phyloP scores from a whole-genome alignment of 371 early-diverging fungal genomes.

The Chytridiales sp. region DNA sequence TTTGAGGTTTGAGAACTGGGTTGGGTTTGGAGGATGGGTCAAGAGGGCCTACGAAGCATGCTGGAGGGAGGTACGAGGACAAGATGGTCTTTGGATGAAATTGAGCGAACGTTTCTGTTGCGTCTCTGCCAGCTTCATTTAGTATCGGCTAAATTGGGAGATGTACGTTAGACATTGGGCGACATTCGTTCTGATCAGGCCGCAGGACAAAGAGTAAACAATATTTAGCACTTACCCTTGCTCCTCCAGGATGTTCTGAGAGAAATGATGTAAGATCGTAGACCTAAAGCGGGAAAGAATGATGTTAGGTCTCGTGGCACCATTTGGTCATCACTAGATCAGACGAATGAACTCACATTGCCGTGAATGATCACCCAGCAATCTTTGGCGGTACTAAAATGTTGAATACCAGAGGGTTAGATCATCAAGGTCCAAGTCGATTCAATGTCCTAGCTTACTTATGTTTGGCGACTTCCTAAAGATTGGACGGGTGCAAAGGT shows the following conservation, averaged over 20 bases:
- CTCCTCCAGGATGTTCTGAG: constrained; percentile 55
- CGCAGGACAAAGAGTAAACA: not conserved
- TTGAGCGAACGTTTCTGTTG: constrained; percentile 45
- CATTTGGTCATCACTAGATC: no score
- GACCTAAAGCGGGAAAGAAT: constrained; percentile 22
- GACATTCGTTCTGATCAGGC: not conserved
- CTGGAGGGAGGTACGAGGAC: constrained; percentile 53
- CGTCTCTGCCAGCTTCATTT: constrained; percentile 53
- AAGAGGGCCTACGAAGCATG: constrained; percentile 54
- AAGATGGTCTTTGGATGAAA: constrained; percentile 63
- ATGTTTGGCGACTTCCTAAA: no score
- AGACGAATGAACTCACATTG: no score
- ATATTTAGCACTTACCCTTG: constrained; percentile 10
- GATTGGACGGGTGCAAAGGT: no score
- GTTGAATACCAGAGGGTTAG: no score
- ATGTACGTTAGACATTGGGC: not conserved
- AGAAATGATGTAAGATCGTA: constrained; percentile 57
- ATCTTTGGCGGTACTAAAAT: constrained; percentile 27
- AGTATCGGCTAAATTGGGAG: constrained; percentile 32
- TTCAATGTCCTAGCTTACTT: no score
- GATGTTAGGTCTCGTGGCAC: not conserved
- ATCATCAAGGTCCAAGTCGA: no score
- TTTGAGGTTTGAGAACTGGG: constrained; percentile 16
- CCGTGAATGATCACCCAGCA: constrained; percentile 54
- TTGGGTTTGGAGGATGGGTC: constrained; percentile 36